phyloP scores from a whole-genome alignment of 192 early-diverging fungal species.

The Gaertneriomyces semiglobifer region DNA sequence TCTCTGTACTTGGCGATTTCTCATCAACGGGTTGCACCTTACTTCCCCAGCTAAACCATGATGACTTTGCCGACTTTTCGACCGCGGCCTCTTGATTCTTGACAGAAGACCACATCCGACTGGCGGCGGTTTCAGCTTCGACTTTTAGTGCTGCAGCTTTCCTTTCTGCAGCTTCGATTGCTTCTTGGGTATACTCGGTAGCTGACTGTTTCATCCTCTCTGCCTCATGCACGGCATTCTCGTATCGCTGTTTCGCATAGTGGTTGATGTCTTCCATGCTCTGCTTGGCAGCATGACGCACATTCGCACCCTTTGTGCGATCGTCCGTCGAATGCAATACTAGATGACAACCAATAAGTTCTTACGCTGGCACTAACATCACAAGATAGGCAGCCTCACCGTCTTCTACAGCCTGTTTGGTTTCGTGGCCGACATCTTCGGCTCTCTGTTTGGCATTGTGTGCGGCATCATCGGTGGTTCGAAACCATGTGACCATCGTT shows the following conservation, averaged over 20 bases:
- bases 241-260: constrained; percentile 22
- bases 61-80: no score
- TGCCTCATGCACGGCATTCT: constrained; percentile 8
- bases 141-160: neutral
- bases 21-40: no score
- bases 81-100: no score
- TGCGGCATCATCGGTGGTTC: constrained; percentile 5
- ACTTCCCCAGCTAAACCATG: no score
- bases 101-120: neutral
- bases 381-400: neutral
- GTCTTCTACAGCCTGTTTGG: constrained; percentile 21
- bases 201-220: neutral
- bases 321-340: constrained; percentile 13
- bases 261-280: constrained; percentile 16
- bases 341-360: neutral
- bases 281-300: constrained; percentile 17
- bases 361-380: neutral
- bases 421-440: constrained; percentile 22
- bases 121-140: constrained; percentile 4
- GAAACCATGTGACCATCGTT: no score
- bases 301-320: constrained; percentile 13
- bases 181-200: constrained; percentile 5
- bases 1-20: no score
- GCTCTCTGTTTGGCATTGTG: constrained; percentile 21
- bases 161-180: neutral